A percentile compares a stretch with the other conserved stretches of the same genome.
Evolutionary conservation across 176 grass and related monocot species (phyloP).

Genomic region (Tillandsia leiboldiana): DNA sequence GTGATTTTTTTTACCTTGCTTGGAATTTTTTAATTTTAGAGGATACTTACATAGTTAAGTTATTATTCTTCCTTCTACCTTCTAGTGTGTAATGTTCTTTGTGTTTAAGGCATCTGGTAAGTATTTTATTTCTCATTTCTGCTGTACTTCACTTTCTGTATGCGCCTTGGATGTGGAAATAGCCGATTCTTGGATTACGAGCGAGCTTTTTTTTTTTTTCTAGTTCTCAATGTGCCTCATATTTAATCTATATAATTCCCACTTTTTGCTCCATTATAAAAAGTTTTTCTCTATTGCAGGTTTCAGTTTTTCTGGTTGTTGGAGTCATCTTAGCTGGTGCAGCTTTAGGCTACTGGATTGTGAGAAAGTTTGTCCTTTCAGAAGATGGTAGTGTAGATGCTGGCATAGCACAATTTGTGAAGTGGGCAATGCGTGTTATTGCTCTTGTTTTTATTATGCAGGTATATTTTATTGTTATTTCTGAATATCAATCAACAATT

Average conservation of each 20-base stretch:
- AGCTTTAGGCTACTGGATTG: constrained; percentile 84
- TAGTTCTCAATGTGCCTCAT: background rate
- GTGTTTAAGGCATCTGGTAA: no score
- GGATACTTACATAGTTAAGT: no score
- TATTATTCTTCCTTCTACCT: no score
- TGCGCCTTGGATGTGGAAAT: no score
- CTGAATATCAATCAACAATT: background rate
- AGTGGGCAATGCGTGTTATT: constrained; percentile 84
- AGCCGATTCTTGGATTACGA: background rate
- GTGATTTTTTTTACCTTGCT: no score
- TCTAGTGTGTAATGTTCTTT: no score
- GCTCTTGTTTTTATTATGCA: constrained; percentile 62
- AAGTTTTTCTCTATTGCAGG: constrained; percentile 36
- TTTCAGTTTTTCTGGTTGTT: constrained; percentile 71
- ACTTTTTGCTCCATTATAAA: background rate
- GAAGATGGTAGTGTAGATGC: constrained; percentile 75
- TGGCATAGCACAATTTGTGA: constrained; percentile 77
- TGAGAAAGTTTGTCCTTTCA: constrained; percentile 76
- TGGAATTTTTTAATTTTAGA: no score
- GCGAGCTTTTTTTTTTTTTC: background rate
- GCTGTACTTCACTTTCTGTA: no score
- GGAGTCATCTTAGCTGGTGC: constrained; percentile 65
- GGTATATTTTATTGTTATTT: constrained; percentile 24
- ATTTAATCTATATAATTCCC: background rate
- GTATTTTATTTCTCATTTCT: no score